phyloP scores from a whole-genome alignment of 208 protist genomes.

The Crithidia acanthocephali region DNA sequence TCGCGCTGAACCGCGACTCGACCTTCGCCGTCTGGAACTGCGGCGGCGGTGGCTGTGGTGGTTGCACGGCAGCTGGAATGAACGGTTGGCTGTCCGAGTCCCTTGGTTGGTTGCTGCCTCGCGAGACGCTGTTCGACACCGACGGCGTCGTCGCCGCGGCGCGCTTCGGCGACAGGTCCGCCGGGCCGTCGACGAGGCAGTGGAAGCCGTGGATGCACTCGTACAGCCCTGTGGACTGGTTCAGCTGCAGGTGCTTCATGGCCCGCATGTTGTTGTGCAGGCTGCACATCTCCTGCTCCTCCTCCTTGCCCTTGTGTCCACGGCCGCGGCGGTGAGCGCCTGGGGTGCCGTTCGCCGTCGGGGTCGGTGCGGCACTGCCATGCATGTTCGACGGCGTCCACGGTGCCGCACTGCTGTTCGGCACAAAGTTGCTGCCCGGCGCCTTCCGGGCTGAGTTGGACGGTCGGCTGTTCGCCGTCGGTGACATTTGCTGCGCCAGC shows the following conservation, averaged over 20 bases:
- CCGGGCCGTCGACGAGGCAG: conserved; percentile 80
- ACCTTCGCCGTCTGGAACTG: conserved; percentile 4
- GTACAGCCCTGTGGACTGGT: conserved; percentile 64
- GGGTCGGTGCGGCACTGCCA: conserved; percentile 25
- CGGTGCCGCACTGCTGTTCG: conserved; percentile 40
- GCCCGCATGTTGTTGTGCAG: conserved; percentile 82
- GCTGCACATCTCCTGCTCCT: conserved; percentile 85
- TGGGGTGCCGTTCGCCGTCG: conserved; percentile 37
- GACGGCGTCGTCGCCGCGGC: conserved; percentile 4
- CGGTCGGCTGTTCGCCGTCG: conserved; percentile 18
- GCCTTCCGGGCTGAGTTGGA: conserved; percentile 16
- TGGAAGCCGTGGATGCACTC: conserved; percentile 91
- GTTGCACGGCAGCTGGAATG: background rate
- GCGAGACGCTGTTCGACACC: conserved; percentile 11
- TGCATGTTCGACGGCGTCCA: conserved; percentile 43
- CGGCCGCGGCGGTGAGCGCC: conserved; percentile 44
- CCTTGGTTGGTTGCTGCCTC: background rate
- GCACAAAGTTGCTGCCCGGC: conserved; percentile 34
- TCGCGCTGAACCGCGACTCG: conserved; percentile 25
- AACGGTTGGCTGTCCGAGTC: conserved; percentile 6
- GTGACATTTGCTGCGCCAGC: conserved; percentile 36
- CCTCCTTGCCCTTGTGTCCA: conserved; percentile 65
- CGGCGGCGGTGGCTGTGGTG: background rate
- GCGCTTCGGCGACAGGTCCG: conserved; percentile 18
- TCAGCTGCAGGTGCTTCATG: conserved; percentile 85